These are phyloP conservation scores for Rachicladosporium sp. DNA, from an alignment of 2,329 filamentous ascomycete species.

Conservation along the genomic window DNA sequence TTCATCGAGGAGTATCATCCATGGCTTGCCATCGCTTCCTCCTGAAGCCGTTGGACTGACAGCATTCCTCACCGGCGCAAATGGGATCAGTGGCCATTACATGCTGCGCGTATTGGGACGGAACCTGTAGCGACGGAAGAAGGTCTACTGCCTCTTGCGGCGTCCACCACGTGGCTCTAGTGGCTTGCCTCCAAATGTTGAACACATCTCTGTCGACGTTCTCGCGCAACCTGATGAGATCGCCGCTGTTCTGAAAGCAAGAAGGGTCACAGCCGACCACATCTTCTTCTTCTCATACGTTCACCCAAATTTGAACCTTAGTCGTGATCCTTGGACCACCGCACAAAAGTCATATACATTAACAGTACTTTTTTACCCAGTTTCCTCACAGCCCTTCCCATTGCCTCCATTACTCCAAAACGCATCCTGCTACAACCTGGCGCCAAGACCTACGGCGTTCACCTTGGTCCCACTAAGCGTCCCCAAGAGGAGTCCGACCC, in stretches of 20 bases:
- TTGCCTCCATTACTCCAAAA: constrained; percentile 32
- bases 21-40: constrained; percentile 37
- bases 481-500: constrained; percentile 38
- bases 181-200: constrained; percentile 15
- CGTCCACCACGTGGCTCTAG: constrained; percentile 29
- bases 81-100: constrained; percentile 41
- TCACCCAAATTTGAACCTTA: constrained; percentile 36
- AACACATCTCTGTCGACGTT: constrained; percentile 27
- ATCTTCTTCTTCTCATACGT: constrained; percentile 45
- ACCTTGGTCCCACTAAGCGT: constrained; percentile 33
- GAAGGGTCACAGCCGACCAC: constrained; percentile 28
- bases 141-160: constrained; percentile 40
- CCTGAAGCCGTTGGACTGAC: constrained; percentile 32
- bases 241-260: constrained; percentile 22
- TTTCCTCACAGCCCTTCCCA: constrained; percentile 34
- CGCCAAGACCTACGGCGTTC: constrained; percentile 40
- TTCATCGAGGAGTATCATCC: constrained; percentile 33
- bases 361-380: constrained; percentile 39
- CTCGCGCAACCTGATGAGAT: constrained; percentile 26
- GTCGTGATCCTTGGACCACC: constrained; percentile 36
- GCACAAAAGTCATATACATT: constrained; percentile 36
- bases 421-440: constrained; percentile 42
- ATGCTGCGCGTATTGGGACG: constrained; percentile 38
- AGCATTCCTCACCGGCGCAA: constrained; percentile 42
- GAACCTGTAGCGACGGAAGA: constrained; percentile 38